Conservation (phyloP, 148 eudicot genomes). For the Amaranthus hypochondriacus region DNA sequence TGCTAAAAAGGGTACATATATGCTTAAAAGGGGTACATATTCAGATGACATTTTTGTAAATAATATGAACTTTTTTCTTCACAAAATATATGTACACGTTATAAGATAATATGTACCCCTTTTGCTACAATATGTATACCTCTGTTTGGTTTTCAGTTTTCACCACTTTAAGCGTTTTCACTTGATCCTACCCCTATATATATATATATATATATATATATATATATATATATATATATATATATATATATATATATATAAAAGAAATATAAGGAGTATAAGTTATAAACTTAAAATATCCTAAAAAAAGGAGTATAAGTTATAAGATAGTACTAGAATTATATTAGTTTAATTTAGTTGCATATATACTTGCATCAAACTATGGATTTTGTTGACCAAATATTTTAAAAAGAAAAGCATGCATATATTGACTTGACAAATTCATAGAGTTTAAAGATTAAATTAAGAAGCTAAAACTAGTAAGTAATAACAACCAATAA, state of each 20-base stretch:
- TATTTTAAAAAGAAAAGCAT: background rate
- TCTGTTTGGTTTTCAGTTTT: no score
- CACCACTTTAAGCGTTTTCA: no score
- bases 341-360: conserved; percentile 20
- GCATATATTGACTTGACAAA: conserved; percentile 4
- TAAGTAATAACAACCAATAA: conserved; percentile 13
- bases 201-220: no score
- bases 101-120: no score
- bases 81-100: no score
- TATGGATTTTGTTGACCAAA: conserved; percentile 28
- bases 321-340: background rate
- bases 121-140: no score
- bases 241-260: no score
- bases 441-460: background rate
- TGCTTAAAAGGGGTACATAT: no score
- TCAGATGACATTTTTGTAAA: no score
- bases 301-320: background rate
- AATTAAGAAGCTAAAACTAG: background rate
- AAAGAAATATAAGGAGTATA: background rate
- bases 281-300: background rate
- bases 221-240: no score
- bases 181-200: background rate
- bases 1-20: no score
- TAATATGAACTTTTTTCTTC: no score
- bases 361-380: conserved; percentile 7